Conservation (phyloP, 192 early-diverging fungal genomes). For the Entophlyctis helioformis region DNA sequence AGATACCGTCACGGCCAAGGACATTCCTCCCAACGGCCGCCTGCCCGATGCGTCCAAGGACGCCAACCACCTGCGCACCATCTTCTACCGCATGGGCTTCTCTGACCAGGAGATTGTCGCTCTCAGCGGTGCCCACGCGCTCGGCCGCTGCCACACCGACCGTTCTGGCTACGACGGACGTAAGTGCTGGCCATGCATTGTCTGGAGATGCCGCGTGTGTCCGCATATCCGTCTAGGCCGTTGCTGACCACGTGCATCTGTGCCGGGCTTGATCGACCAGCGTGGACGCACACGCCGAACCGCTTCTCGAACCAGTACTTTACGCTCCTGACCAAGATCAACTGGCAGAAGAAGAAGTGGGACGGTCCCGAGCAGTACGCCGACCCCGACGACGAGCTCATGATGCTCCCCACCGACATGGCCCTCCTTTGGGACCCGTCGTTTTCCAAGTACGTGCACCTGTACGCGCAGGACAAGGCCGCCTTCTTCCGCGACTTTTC, state of each 20-base stretch:
- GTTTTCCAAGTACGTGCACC: constrained; percentile 34
- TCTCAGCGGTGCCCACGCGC: constrained; percentile 57
- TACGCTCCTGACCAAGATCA: constrained; percentile 32
- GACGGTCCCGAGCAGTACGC: constrained; percentile 76
- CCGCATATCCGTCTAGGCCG: no score
- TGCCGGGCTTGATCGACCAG: background rate
- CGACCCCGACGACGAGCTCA: constrained; percentile 48
- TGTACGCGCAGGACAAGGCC: constrained; percentile 71
- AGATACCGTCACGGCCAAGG: constrained; percentile 10
- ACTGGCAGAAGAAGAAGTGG: constrained; percentile 55
- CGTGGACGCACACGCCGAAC: constrained; percentile 83
- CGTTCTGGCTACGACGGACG: constrained; percentile 54
- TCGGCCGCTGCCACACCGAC: constrained; percentile 57
- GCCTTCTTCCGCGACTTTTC: constrained; percentile 87
- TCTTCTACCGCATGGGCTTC: constrained; percentile 63
- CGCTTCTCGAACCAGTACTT: constrained; percentile 86
- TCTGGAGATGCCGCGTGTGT: no score
- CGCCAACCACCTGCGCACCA: constrained; percentile 41
- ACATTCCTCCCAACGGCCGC: constrained; percentile 46
- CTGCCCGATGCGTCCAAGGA: constrained; percentile 57
- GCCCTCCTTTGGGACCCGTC: constrained; percentile 41
- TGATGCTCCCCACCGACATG: constrained; percentile 65
- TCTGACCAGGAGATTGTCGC: constrained; percentile 63
- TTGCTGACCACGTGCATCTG: background rate
- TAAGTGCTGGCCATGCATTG: background rate